A percentile compares a stretch with the other conserved stretches of the same genome.
phyloP scores from a whole-genome alignment of 2,329 filamentous ascomycete species.

The Lachnellula arida region DNA sequence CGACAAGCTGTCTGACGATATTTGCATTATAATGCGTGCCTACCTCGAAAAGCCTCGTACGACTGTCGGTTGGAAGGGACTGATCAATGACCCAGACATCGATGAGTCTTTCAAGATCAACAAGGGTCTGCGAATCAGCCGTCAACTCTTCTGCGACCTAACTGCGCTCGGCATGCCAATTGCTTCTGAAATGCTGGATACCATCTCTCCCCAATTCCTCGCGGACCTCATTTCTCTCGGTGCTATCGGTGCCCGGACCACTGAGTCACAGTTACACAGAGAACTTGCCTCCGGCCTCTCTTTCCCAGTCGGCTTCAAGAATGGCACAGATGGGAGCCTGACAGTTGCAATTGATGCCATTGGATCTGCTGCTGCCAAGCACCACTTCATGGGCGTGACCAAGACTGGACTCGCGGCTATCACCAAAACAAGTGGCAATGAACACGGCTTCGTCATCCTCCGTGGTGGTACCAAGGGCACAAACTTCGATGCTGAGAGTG shows the following conservation, averaged over 20 bases:
- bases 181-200: constrained; percentile 97
- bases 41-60: constrained; percentile 99
- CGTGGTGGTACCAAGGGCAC: constrained; percentile 87
- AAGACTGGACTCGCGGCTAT: constrained; percentile 96
- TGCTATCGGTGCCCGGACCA: constrained; percentile 92
- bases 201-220: constrained; percentile 96
- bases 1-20: constrained; percentile 73
- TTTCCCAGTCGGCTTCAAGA: constrained; percentile 99
- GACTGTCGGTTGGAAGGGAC: constrained; percentile 97
- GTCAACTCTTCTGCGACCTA: constrained; percentile 88
- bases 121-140: constrained; percentile 89
- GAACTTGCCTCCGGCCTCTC: constrained; percentile 92
- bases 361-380: constrained; percentile 75
- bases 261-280: constrained; percentile 92
- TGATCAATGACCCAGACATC: constrained; percentile 99
- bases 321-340: constrained; percentile 91
- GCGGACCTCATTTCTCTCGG: constrained; percentile 94
- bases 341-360: constrained; percentile 94
- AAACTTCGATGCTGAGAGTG: constrained; percentile 85
- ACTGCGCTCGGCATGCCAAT: constrained; percentile 88
- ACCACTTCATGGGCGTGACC: constrained; percentile 98
- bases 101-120: constrained; percentile 98
- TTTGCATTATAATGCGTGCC: constrained; percentile 94
- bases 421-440: constrained; percentile 86
- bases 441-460: constrained; percentile 96